Conservation (phyloP, 2,329 filamentous ascomycete species). For the Lasiodiplodia gonubiensis region DNA sequence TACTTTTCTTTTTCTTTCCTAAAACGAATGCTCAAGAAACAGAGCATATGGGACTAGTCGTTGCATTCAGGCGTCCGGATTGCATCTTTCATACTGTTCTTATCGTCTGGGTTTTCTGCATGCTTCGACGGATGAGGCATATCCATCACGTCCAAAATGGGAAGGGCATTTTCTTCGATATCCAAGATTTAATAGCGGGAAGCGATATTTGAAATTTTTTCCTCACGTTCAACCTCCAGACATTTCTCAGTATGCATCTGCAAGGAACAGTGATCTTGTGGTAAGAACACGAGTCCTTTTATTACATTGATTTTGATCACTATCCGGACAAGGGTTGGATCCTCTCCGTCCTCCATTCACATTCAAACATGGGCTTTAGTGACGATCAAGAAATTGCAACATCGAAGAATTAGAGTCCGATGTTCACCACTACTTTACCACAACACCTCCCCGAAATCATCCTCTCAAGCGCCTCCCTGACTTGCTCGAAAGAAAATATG, state of each 20-base stretch:
- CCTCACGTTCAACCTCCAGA: not conserved
- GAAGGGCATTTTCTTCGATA: not conserved
- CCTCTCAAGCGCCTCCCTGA: conserved; percentile 5
- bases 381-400: not conserved
- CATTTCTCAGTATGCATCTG: not conserved
- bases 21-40: not conserved
- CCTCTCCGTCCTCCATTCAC: not conserved
- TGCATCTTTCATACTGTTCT: not conserved
- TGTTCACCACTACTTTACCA: conserved; percentile 8
- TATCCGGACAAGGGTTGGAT: not conserved
- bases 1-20: not conserved
- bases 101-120: not conserved
- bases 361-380: not conserved
- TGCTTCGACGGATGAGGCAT: not conserved
- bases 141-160: not conserved
- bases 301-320: not conserved
- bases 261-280: not conserved
- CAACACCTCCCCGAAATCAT: conserved; percentile 14
- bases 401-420: not conserved
- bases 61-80: not conserved
- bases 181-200: not conserved
- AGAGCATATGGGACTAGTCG: not conserved
- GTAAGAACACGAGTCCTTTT: not conserved
- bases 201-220: not conserved
- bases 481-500: not conserved